phyloP scores from a whole-genome alignment of 2,329 filamentous ascomycete genomes.

The Cordyceps militaris region DNA sequence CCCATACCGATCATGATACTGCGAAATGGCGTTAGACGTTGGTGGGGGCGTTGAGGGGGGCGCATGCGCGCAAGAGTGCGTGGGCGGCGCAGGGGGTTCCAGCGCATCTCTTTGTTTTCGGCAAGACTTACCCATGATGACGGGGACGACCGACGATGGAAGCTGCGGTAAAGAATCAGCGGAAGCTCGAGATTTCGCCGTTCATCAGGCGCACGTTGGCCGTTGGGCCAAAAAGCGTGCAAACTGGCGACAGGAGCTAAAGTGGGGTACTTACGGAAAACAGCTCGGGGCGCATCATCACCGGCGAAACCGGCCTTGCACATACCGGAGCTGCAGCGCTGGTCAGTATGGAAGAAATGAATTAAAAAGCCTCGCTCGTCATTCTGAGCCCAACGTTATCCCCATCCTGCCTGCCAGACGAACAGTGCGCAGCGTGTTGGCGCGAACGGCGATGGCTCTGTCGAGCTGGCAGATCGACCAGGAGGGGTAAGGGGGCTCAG shows the following conservation, averaged over 20 bases:
- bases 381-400: neutral
- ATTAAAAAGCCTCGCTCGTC: neutral
- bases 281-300: constrained; percentile 99
- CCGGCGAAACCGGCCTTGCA: constrained; percentile 99
- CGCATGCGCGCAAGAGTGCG: neutral
- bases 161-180: constrained; percentile 1
- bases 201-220: neutral
- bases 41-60: constrained; percentile 11
- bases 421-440: neutral
- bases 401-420: neutral
- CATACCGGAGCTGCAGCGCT: constrained; percentile 85
- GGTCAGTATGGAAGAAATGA: constrained; percentile 29
- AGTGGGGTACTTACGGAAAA: constrained; percentile 82
- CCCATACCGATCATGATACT: constrained; percentile 99
- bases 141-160: constrained; percentile 99
- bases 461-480: constrained; percentile 6
- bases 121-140: constrained; percentile 42
- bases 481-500: constrained; percentile 18
- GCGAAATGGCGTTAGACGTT: constrained; percentile 13
- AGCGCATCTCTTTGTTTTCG: neutral
- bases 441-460: constrained; percentile 2
- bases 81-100: neutral
- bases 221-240: constrained; percentile 5
- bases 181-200: neutral
- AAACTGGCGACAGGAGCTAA: constrained; percentile 19